These are phyloP conservation scores for Lentinula sp. DNA, from an alignment of 768 basidiomycete species.

Conservation along the genomic window DNA sequence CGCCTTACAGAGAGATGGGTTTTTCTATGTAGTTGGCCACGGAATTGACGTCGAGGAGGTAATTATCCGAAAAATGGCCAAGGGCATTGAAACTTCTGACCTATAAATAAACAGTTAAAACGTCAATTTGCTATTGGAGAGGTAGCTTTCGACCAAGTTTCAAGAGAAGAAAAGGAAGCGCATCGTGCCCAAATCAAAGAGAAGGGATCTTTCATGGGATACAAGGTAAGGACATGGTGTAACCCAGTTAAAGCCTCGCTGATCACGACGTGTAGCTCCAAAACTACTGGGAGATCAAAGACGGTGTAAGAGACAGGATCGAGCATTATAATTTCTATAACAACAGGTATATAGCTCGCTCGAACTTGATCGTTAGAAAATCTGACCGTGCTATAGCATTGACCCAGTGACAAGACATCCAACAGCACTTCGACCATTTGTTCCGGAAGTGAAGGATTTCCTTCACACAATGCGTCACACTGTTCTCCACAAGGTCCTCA, in stretches of 20 bases:
- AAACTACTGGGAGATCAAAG: conserved; percentile 29
- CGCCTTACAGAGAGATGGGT: conserved; percentile 26
- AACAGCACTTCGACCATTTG: conserved; percentile 20
- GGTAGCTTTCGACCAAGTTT: conserved; percentile 23
- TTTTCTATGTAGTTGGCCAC: conserved; percentile 29
- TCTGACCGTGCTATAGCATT: conserved; percentile 13
- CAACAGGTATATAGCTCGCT: conserved; percentile 14
- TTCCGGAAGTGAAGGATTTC: conserved; percentile 24
- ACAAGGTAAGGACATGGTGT: conserved; percentile 18
- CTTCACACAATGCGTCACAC: conserved; percentile 22
- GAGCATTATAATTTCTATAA: conserved; percentile 29
- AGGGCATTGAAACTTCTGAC: not conserved
- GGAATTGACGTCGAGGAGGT: conserved; percentile 21
- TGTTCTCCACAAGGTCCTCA: conserved; percentile 22
- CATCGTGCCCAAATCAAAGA: conserved; percentile 25
- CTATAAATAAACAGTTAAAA: conserved; percentile 14
- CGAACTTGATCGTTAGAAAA: not conserved
- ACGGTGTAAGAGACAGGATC: conserved; percentile 26
- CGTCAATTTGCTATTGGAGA: conserved; percentile 25
- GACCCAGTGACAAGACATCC: conserved; percentile 24
- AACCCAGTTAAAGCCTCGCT: not conserved
- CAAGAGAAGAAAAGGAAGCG: conserved; percentile 23
- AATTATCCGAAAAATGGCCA: not conserved
- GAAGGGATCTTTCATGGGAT: conserved; percentile 27
- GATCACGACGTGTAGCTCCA: conserved; percentile 16